phyloP scores from a whole-genome alignment of 1,284 basidiomycete species.

The Puccinia novopanici region DNA sequence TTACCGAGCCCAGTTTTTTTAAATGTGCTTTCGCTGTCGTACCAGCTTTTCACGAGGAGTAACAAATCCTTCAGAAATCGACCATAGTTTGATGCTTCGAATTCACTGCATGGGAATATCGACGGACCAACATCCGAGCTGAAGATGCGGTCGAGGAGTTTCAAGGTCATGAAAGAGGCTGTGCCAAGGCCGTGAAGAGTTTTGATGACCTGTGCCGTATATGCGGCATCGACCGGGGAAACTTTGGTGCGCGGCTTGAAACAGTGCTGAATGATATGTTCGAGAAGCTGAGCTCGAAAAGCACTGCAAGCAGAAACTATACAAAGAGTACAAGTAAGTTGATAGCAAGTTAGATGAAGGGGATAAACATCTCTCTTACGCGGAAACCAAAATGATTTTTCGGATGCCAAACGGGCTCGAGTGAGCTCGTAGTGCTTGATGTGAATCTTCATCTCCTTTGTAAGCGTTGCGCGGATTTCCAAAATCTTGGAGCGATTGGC shows the following conservation, averaged over 20 bases:
- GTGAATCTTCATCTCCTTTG: conserved; percentile 76
- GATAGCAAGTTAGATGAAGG: background rate
- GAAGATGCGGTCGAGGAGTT: conserved; percentile 82
- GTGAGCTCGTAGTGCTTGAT: conserved; percentile 69
- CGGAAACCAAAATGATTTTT: conserved; percentile 84
- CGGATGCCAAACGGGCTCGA: conserved; percentile 72
- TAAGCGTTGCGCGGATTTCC: conserved; percentile 62
- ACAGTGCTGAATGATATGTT: conserved; percentile 80
- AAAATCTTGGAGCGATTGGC: conserved; percentile 49
- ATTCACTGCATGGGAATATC: conserved; percentile 89
- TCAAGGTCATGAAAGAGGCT: conserved; percentile 79
- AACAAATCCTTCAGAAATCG: conserved; percentile 52
- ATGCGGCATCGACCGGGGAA: conserved; percentile 94
- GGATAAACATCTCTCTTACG: conserved; percentile 62
- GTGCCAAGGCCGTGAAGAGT: conserved; percentile 82
- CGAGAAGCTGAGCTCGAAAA: conserved; percentile 64
- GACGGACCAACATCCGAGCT: conserved; percentile 79
- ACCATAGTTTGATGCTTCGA: conserved; percentile 92
- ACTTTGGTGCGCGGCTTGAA: conserved; percentile 86
- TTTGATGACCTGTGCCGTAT: conserved; percentile 86
- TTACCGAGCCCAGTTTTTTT: conserved; percentile 33
- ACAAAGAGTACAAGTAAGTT: background rate
- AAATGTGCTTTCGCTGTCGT: conserved; percentile 42
- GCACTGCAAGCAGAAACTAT: background rate
- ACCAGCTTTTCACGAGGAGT: conserved; percentile 47